A percentile compares a stretch with the other conserved stretches of the same genome.
Conservation (phyloP, 306 rosid genomes). For the Quercus agrifolia region DNA sequence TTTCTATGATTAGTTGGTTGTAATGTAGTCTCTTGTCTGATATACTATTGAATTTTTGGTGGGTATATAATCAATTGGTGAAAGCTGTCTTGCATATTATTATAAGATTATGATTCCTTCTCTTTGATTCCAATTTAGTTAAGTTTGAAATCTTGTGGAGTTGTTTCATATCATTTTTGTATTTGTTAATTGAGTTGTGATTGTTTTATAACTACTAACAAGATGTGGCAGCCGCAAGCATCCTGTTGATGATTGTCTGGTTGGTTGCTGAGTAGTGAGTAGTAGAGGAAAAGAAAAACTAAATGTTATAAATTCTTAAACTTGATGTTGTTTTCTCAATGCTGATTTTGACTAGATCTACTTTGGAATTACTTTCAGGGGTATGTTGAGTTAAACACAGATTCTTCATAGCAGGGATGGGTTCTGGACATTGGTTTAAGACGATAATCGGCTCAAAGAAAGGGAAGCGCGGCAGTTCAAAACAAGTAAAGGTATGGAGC, state of each 20-base stretch:
- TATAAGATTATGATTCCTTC: background rate
- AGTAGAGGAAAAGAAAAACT: background rate
- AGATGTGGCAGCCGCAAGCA: background rate
- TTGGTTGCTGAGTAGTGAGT: background rate
- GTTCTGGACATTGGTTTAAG: slow-evolving; percentile 93
- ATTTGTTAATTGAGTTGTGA: background rate
- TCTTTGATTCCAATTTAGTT: background rate
- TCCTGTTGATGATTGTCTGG: background rate
- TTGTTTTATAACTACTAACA: background rate
- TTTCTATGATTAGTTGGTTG: background rate
- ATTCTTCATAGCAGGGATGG: slow-evolving; percentile 47
- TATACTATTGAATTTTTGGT: background rate
- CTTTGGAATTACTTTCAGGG: slow-evolving; percentile 32
- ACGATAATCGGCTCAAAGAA: slow-evolving; percentile 58
- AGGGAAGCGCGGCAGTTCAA: slow-evolving; percentile 53
- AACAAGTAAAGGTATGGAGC: slow-evolving; percentile 63
- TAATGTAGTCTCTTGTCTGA: background rate
- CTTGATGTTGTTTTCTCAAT: slow-evolving; percentile 7
- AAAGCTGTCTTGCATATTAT: background rate
- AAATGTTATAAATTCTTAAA: background rate
- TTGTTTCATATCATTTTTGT: background rate
- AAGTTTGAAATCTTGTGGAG: background rate
- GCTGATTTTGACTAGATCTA: slow-evolving; percentile 29
- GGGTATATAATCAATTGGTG: background rate
- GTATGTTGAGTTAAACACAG: slow-evolving; percentile 36